A percentile compares a stretch with the other conserved stretches of the same genome.
Conservation (phyloP, 2,329 filamentous ascomycete genomes). For the Nigrograna mackinnonii region DNA sequence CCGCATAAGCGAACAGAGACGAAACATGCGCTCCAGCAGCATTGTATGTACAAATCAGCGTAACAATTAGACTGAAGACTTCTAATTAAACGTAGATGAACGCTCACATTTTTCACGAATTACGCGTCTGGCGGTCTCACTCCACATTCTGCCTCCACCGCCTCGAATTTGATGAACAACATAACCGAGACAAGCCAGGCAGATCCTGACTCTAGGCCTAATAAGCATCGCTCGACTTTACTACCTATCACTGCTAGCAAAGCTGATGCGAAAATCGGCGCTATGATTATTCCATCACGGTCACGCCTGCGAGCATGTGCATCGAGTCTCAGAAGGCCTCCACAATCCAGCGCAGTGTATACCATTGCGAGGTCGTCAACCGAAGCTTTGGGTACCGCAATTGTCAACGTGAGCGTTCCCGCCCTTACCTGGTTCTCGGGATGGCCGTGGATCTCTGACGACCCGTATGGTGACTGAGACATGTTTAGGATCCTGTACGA, state of each 20-base stretch:
- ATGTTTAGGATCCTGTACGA: slow-evolving; percentile 22
- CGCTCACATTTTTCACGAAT: slow-evolving; percentile 53
- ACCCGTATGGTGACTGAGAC: slow-evolving; percentile 15
- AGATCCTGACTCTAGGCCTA: slow-evolving; percentile 54
- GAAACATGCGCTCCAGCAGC: too few relatives aligned
- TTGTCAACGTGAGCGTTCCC: slow-evolving; percentile 32
- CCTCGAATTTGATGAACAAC: slow-evolving; percentile 50
- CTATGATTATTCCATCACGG: too few relatives aligned
- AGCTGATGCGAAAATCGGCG: too few relatives aligned
- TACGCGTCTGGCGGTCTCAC: slow-evolving; percentile 50
- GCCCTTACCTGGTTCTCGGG: slow-evolving; percentile 11
- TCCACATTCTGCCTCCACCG: slow-evolving; percentile 48
- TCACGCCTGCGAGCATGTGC: slow-evolving; percentile 51
- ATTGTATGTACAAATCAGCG: too few relatives aligned
- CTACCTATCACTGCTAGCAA: too few relatives aligned
- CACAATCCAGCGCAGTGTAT: slow-evolving; percentile 51
- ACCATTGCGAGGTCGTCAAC: slow-evolving; percentile 51
- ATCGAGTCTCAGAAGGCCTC: slow-evolving; percentile 44
- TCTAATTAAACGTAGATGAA: slow-evolving; percentile 33
- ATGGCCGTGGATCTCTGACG: slow-evolving; percentile 1
- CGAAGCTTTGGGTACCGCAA: slow-evolving; percentile 48
- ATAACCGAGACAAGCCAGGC: slow-evolving; percentile 50
- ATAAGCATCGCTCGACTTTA: too few relatives aligned
- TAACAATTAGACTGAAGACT: too few relatives aligned
- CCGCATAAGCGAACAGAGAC: too few relatives aligned